Base-by-base conservation (phyloP, 176 grass and related monocot species). In the Saccharum spontaneum region DNA sequence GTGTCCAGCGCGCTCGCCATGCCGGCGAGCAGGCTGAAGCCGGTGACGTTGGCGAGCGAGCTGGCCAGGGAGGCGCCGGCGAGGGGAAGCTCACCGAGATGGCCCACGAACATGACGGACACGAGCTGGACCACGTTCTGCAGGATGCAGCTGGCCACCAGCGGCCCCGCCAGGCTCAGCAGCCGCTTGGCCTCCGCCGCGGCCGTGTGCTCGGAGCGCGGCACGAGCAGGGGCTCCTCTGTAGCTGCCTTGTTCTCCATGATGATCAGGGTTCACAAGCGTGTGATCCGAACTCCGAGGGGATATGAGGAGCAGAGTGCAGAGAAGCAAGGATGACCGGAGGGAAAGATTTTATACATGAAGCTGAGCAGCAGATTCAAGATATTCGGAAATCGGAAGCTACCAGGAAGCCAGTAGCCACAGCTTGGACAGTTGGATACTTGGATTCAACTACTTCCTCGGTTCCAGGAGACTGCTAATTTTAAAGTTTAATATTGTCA, bases 1-100 rank as follows among this genome's bases (percentile, higher is more conserved):
- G 85, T 91, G 76, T 87, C 85, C 76, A 91, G 64, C 26, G 85
- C 89, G 67, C 89, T 87, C 0, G 81, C 89, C 89, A 93, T 88
- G 68, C 88, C 91, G 6, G 2, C 8, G 28, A 75, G 73, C 8
- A 75, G 28, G 46, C 73, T 75, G 73, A 75, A 75, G 9, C 73
- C 73, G 28, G 73, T 75, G 46, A 75, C 73, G 28, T 75, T 75
- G 73, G 73, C 73, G 46, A 75, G 8, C 16, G 73, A 75, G 28
- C 28, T 22, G 28, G 73, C 73, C 5, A 54, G 46, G 46, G 73
- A 75, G 4, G 73, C 73, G 8, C 73, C 73, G 46, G 72, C 46
- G 46, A 75, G 73, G 73, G 14, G 73, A 0, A 75, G 46, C 73
- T 75, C 73, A 4, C 73, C 73, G 16, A 75, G 73, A 1, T 54